A percentile compares a stretch with the other conserved stretches of the same genome.
These are phyloP conservation scores for Apodospora peruviana DNA, from an alignment of 495 filamentous ascomycete genomes.

Conservation along the genomic window DNA sequence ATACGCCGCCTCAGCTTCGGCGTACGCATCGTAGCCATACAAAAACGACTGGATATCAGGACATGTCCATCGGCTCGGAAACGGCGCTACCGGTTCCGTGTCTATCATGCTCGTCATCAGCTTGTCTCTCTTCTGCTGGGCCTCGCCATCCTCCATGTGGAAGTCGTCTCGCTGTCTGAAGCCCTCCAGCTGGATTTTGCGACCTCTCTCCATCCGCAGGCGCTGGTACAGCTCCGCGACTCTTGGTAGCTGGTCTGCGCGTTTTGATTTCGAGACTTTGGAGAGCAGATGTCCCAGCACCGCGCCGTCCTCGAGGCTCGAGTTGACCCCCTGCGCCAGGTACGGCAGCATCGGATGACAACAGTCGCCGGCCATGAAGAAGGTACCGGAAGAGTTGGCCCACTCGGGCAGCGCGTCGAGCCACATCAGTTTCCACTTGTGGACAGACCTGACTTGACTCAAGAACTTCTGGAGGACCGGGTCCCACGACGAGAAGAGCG, in stretches of 20 bases:
- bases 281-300: slow-evolving; percentile 46
- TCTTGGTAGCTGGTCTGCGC: slow-evolving; percentile 37
- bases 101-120: slow-evolving; percentile 40
- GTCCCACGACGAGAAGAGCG: slow-evolving; percentile 48
- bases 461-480: slow-evolving; percentile 44
- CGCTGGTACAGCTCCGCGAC: slow-evolving; percentile 54
- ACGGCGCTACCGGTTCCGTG: slow-evolving; percentile 37
- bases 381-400: slow-evolving; percentile 33
- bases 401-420: slow-evolving; percentile 27
- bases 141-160: slow-evolving; percentile 53
- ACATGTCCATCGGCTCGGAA: slow-evolving; percentile 58
- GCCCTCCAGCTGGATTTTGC: slow-evolving; percentile 48
- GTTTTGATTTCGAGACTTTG: slow-evolving; percentile 45
- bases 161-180: slow-evolving; percentile 52
- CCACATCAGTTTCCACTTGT: slow-evolving; percentile 51
- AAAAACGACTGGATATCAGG: slow-evolving; percentile 54
- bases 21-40: slow-evolving; percentile 57
- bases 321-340: slow-evolving; percentile 56
- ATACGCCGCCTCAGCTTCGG: slow-evolving; percentile 50
- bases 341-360: slow-evolving; percentile 68
- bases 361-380: slow-evolving; percentile 51
- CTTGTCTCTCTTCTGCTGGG: slow-evolving; percentile 47
- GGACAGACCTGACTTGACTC: slow-evolving; percentile 36
- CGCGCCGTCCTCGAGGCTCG: slow-evolving; percentile 50
- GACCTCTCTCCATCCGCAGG: slow-evolving; percentile 54